Evolutionary conservation across 2,329 filamentous ascomycete species (phyloP), one percentile per base, ranked within the genome.

Genomic region (Ceratocystis papillata): DNA sequence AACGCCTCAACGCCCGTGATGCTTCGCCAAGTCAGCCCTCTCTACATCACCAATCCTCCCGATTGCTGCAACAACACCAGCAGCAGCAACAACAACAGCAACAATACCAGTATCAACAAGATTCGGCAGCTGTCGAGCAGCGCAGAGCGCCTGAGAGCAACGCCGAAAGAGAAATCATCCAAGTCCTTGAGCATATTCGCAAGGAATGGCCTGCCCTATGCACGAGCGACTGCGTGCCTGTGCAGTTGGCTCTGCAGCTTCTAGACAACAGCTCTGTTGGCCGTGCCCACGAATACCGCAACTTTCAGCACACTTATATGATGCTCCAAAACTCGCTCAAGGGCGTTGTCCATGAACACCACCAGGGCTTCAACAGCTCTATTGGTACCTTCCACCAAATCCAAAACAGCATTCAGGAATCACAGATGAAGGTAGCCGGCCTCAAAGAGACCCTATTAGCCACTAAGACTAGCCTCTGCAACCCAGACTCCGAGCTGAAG

Each of bases 301-400:
- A 90, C 70, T 99, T 99, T 74, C 82, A 89, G 73, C 80, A 87
- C 70, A 91, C 90, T 60, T 90, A 96, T 74, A 81, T 85, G 70
- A 90, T 94, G 73, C 83, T 99, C n/a, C 92, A 99, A 74, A 87
- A 88, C 71, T 92, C 93, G 8, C 80, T 99, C 67, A 96, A 96
- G 76, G 86, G 87, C 44, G 96, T 99, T 71, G 94, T 99, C 30
- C 96, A 99, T 75, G 93, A 99, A 77, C 93, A 99, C 73, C 93
- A 99, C 73, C 94, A 99, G 75, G 95, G 94, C 60, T 99, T 99
- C 81, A 99, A 97, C 77, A 96, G 90, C 75, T 96, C 93, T 63
- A 97, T 99, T 69, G 94, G 93, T 75, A 97, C 93, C 22, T 99
- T 97, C 73, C 95, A 99, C 79, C 96, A 96, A 76, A 99, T 99